Base-by-base conservation (phyloP, 176 grass and related monocot species). In the Guadua angustifolia region DNA sequence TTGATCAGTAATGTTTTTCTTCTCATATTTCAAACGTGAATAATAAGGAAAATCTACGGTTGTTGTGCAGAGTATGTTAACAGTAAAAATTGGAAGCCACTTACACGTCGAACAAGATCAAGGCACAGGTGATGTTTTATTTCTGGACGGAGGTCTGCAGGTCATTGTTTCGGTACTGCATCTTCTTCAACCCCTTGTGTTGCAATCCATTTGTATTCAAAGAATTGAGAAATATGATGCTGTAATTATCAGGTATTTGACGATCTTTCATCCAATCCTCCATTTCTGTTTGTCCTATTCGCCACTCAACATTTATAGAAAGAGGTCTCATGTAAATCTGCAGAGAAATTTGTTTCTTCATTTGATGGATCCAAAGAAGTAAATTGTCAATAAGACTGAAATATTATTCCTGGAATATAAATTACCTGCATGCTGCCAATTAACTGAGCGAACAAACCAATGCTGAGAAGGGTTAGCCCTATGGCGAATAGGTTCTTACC, bases 211-310 rank as follows among this genome's bases (percentile, higher is more conserved):
- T 89, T 86, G 25, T 86, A 91, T 63, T 76, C 36, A 15, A 86
- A 51, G 66, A 85, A 88, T 14, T 21, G 35, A 24, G 24, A 22
- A 21, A 94, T 77, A 15, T 51, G 60, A 52, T 76, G 40, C 15
- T 24, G 79, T 24, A 91, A 58, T 86, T 12, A 46, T 82, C 53
- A 58, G 88, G 82, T 63, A 94, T 70, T 57, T 90, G 59, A 40
- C 80, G 81, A 83, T 86, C 66, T 73, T 12, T 69, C 86, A 94
- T 88, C 92, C 92, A 91, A 42, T 89, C 79, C 17, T 94, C 86
- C 15, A 58, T 94, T 76, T 89, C 86, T 88, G 36, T 81, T 80
- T 66, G 84, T 71, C 49, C 72, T 42, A 86, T 71, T 66, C 89
- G 80, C 86, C 92, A 94, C 7, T 88, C 89, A 43, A 60, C 52